Evolutionary conservation across 78 protist species (phyloP).

Genomic region (Bodo saltans): DNA sequence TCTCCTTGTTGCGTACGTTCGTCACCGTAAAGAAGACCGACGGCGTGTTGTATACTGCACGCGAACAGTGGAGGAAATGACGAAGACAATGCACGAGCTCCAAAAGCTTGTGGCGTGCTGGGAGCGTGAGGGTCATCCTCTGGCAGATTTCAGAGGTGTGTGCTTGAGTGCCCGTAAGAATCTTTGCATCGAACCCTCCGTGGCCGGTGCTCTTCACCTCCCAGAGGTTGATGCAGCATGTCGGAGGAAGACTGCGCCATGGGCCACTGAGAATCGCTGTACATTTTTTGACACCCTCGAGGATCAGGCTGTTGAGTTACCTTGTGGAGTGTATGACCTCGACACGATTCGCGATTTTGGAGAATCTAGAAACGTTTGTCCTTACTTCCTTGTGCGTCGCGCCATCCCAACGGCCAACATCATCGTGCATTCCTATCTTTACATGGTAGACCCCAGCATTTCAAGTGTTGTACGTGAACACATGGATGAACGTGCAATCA

Average conservation of each 20-base stretch:
- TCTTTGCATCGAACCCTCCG: slow-evolving; percentile 72
- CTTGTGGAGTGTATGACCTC: slow-evolving; percentile 79
- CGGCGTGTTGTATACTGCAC: slow-evolving; percentile 90
- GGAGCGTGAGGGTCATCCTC: slow-evolving; percentile 18
- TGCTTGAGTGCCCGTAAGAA: slow-evolving; percentile 80
- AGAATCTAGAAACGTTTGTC: slow-evolving; percentile 57
- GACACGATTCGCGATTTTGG: slow-evolving; percentile 77
- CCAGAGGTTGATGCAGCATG: slow-evolving; percentile 68
- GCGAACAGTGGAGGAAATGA: slow-evolving; percentile 95
- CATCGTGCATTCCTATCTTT: slow-evolving; percentile 86
- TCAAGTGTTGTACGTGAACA: slow-evolving; percentile 39
- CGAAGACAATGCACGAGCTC: slow-evolving; percentile 80
- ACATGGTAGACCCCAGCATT: slow-evolving; percentile 93
- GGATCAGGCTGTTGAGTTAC: not conserved
- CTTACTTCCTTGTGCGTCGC: slow-evolving; percentile 82
- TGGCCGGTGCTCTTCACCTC: not conserved
- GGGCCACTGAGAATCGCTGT: slow-evolving; percentile 37
- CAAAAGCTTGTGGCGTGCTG: slow-evolving; percentile 46
- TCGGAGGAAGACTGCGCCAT: slow-evolving; percentile 59
- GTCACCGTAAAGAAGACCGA: slow-evolving; percentile 5
- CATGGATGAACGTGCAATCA: slow-evolving; percentile 63
- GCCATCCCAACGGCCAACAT: slow-evolving; percentile 67
- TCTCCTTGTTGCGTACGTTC: slow-evolving; percentile 72
- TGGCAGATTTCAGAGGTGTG: slow-evolving; percentile 26
- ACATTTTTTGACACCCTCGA: not conserved